Base-by-base conservation (phyloP, 2,329 filamentous ascomycete genomes). In the Claviceps fusiformis region DNA sequence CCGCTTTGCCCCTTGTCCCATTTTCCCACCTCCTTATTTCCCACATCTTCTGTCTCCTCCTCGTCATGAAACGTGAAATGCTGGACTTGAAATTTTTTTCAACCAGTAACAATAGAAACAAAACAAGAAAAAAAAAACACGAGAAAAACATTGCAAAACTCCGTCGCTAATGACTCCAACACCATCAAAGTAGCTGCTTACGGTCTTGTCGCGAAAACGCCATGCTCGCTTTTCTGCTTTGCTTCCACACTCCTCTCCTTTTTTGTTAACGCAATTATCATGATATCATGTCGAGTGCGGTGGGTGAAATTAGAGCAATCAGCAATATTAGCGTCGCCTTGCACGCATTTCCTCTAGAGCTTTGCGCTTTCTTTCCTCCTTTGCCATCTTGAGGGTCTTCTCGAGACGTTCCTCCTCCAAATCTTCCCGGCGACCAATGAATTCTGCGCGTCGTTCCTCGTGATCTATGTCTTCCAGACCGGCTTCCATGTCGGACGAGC, bases 401-500 rank as follows among this genome's bases (percentile, higher is more conserved):
- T 86, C 85, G 46, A 86, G 76, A 3, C 74, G 75, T 61, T 86
- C 71, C 57, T 86, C 82, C 60, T 80, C 73, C 19, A 78, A 73
- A 62, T 91, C 87, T 65, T 91, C 87, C 50, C 77, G 76, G 48
- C 79, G 79, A 29, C 86, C 87, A 54, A 77, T 74, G 35, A 72
- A 69, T 57, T 84, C 78, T 2, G 86, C 85, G 52, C 72, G 65
- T 50, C 75, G 72, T 66, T 92, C 87, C 66, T 92, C 87, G 41
- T 77, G 72, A 58, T 89, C 85, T 53, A 91, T 80, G 61, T 90
- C 86, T 57, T 83, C 84, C 43, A 85, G 67, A 39, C 85, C 86
- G 2, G 85, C 87, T 67, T 90, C 86, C 85, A 90, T 90, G 62
- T 89, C 87, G 6, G 85, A 88, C 5, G 83, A 86, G 6, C 67